Conservation (phyloP, 331 rosid species). For the Spiraea crenata region DNA sequence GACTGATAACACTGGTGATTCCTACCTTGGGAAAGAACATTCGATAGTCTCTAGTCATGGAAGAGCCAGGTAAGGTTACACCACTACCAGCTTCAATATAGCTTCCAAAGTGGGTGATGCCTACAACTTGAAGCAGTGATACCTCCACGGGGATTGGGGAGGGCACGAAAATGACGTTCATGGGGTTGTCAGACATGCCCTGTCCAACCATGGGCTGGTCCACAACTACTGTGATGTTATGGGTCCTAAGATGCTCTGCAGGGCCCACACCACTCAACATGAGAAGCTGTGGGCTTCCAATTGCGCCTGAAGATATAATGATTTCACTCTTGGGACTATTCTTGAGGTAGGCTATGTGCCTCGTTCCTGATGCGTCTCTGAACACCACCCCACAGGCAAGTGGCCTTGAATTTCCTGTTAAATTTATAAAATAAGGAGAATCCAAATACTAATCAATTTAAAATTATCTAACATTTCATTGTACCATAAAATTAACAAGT, state of each 20-base stretch:
- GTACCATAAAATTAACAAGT: background rate
- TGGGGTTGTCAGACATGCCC: conserved; percentile 85
- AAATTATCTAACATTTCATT: too few species aligned
- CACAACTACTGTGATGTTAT: conserved; percentile 44
- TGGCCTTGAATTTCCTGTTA: conserved; percentile 43
- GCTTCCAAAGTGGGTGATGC: conserved; percentile 61
- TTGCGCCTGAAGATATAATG: conserved; percentile 65
- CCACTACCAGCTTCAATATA: conserved; percentile 88
- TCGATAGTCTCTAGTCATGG: conserved; percentile 48
- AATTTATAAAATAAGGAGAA: background rate
- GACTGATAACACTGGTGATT: too few species aligned
- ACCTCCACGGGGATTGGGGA: conserved; percentile 72
- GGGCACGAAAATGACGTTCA: conserved; percentile 75
- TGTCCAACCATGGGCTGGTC: conserved; percentile 72
- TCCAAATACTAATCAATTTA: too few species aligned
- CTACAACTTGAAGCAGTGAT: conserved; percentile 77
- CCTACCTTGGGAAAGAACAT: conserved; percentile 83
- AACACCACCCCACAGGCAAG: conserved; percentile 58
- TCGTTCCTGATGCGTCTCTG: conserved; percentile 38
- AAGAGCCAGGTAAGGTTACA: conserved; percentile 37
- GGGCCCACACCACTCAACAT: conserved; percentile 90
- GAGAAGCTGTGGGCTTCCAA: conserved; percentile 83
- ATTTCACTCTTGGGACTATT: conserved; percentile 40
- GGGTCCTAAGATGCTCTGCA: conserved; percentile 42
- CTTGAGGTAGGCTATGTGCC: conserved; percentile 57